Conservation (phyloP, 2,329 filamentous ascomycete genomes). For the Colletotrichum spaethianum region DNA sequence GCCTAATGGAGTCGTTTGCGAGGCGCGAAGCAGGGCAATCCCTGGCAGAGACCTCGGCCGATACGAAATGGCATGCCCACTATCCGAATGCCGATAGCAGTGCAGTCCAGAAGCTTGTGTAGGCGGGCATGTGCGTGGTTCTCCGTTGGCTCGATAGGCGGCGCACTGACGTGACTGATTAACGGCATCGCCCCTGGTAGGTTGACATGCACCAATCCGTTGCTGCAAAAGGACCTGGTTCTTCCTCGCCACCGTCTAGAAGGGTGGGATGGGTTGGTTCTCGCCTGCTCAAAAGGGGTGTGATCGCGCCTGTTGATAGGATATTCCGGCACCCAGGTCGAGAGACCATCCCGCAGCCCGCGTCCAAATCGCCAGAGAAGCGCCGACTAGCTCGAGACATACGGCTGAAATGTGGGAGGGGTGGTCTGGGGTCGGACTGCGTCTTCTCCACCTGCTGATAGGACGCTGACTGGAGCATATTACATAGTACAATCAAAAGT, state of each 20-base stretch:
- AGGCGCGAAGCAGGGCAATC: conserved; percentile 18
- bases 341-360: neutral
- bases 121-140: conserved; percentile 3
- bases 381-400: neutral
- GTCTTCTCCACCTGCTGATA: conserved; percentile 34
- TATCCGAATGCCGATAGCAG: neutral
- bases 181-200: conserved; percentile 11
- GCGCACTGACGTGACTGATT: conserved; percentile 25
- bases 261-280: neutral
- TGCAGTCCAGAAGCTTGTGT: conserved; percentile 28
- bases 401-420: conserved; percentile 11
- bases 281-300: neutral
- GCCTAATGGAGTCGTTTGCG: conserved; percentile 33
- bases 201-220: conserved; percentile 6
- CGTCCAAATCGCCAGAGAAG: conserved; percentile 16
- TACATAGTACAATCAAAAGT: conserved; percentile 12
- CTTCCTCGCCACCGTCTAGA: conserved; percentile 32
- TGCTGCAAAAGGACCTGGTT: neutral
- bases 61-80: conserved; percentile 15
- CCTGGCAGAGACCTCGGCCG: conserved; percentile 29
- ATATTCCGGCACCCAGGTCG: conserved; percentile 8
- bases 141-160: conserved; percentile 14
- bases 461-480: conserved; percentile 30
- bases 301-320: conserved; percentile 25
- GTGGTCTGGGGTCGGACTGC: conserved; percentile 20